phyloP scores from a whole-genome alignment of 2,329 filamentous ascomycete genomes.

The Ophiosphaerella herpotricha region DNA sequence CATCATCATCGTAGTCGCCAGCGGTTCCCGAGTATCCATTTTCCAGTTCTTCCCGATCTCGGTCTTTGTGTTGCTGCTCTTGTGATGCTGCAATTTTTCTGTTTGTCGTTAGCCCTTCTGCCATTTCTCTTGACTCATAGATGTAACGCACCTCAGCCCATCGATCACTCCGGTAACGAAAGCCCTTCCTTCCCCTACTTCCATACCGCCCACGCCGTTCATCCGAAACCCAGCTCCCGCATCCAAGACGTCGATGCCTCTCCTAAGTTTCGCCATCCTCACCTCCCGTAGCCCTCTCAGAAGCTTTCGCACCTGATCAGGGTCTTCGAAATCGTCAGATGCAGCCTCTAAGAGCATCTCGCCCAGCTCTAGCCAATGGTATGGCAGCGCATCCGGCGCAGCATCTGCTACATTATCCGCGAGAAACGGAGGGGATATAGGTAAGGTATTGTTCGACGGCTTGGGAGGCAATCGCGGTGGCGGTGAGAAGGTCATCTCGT shows the following conservation, averaged over 20 bases:
- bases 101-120: slow-evolving; percentile 11
- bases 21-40: slow-evolving; percentile 59
- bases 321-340: slow-evolving; percentile 76
- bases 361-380: slow-evolving; percentile 92
- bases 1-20: slow-evolving; percentile 64
- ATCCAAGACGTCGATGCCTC: slow-evolving; percentile 72
- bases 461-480: slow-evolving; percentile 71
- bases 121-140: too few species aligned
- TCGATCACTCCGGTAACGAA: slow-evolving; percentile 88
- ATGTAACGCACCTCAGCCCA: slow-evolving; percentile 63
- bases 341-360: slow-evolving; percentile 87
- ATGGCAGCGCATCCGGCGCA: slow-evolving; percentile 75
- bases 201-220: slow-evolving; percentile 88
- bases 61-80: slow-evolving; percentile 76
- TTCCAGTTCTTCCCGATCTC: slow-evolving; percentile 70
- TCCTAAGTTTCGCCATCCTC: slow-evolving; percentile 84
- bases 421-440: slow-evolving; percentile 71
- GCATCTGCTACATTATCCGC: slow-evolving; percentile 73
- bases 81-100: slow-evolving; percentile 80
- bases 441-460: slow-evolving; percentile 48
- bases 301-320: slow-evolving; percentile 74
- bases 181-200: slow-evolving; percentile 82
- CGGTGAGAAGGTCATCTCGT: slow-evolving; percentile 73
- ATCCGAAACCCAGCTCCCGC: slow-evolving; percentile 72
- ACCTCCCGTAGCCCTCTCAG: slow-evolving; percentile 85